Evolutionary conservation across 192 early-diverging fungal genomes (phyloP), one percentile per base, ranked within the genome.

Genomic region (Mortierella alpina): DNA sequence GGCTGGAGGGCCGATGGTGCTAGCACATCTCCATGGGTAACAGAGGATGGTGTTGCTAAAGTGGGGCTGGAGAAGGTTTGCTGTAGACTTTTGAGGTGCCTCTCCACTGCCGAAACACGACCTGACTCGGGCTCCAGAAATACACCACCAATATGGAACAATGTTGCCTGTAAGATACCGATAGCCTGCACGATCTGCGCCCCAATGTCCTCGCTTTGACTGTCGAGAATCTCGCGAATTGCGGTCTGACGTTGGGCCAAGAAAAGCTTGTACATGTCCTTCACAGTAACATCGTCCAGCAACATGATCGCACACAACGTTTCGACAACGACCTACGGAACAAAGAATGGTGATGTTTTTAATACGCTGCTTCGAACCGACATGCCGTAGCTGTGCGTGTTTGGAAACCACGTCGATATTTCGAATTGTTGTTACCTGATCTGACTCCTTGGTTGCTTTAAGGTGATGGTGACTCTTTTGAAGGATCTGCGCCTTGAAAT

Each of bases 401-500:
- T n/a, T n/a, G n/a, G n/a, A n/a, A n/a, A n/a, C n/a, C n/a, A 31
- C 3, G 31, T 52, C 47, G 46, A 22, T 63, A 60, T 63, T 41
- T 68, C 20, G 6, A 39, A 0, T 0, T 18, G 22, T 6, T 8
- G 39, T 57, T 82, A 93, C 91, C 82, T 91, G 72, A 41, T 83
- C 70, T 52, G 83, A 66, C 58, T 86, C 77, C 8, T 82, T 62
- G 5, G 78, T 22, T 15, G 72, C 63, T 68, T 84, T 84, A 14
- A 93, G 68, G 68, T 90, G 82, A 11, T 63, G 57, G 5, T 76
- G 86, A 20, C 91, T 85, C 75, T 90, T 90, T 63, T 94, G 86
- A 39, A 95, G 72, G 50, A 96, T 95, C 66, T 96, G 93, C 1
- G 84, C 51, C n/a, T 86, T 88, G 63, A 95, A 93, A 51, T 90